These are phyloP conservation scores for Xylariales sp. DNA, from an alignment of 2,329 filamentous ascomycete species.

Conservation along the genomic window DNA sequence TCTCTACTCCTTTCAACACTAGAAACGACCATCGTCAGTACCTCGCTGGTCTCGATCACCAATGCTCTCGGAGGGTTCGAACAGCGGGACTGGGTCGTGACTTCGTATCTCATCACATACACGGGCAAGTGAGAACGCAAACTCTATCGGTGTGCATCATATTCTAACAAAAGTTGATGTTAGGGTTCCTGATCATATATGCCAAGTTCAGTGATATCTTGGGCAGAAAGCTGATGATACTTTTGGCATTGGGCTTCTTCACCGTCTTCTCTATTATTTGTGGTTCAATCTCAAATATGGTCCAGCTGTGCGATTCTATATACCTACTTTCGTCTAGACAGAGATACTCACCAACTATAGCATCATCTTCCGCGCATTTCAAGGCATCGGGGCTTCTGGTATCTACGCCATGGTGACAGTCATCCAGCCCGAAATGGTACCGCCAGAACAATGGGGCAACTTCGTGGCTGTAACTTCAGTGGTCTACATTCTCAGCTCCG, in stretches of 20 bases:
- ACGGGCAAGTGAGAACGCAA: conserved; percentile 30
- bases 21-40: conserved; percentile 48
- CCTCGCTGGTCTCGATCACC: conserved; percentile 41
- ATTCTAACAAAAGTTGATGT: neutral
- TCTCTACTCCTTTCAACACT: conserved; percentile 38
- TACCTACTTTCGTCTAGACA: neutral
- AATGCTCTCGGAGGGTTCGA: conserved; percentile 21
- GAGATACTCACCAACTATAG: conserved; percentile 11
- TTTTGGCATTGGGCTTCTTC: conserved; percentile 33
- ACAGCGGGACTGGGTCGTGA: conserved; percentile 36
- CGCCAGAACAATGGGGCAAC: conserved; percentile 26
- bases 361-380: conserved; percentile 33
- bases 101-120: conserved; percentile 44
- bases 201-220: conserved; percentile 43
- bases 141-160: no score
- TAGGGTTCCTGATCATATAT: conserved; percentile 33
- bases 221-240: conserved; percentile 33
- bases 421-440: conserved; percentile 31
- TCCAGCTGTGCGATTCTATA: neutral
- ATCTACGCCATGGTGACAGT: conserved; percentile 39
- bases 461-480: conserved; percentile 30
- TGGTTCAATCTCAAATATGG: neutral
- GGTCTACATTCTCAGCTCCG: conserved; percentile 35
- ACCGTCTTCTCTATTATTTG: conserved; percentile 24
- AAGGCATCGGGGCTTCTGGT: conserved; percentile 42